Base-by-base conservation (phyloP, 2,329 filamentous ascomycete genomes). In the Scedosporium boydii region DNA sequence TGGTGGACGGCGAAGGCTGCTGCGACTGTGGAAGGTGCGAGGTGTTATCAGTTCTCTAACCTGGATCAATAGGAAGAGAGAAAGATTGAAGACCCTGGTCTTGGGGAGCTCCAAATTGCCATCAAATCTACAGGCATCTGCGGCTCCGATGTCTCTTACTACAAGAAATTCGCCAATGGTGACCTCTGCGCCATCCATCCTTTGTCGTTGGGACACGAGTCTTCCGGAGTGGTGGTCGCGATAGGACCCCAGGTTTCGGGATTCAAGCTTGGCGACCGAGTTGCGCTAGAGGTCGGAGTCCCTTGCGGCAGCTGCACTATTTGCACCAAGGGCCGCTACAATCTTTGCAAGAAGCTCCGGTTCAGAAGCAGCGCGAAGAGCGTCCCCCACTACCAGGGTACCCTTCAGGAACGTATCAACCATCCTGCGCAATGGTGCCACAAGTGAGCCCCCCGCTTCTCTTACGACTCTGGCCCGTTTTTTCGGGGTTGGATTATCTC, bases 141-240 rank as follows among this genome's bases (percentile, higher is more conserved):
- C 71, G 87, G 87, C 62, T 88, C 85, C 6, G 87, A 89, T 72
- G 82, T 88, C 61, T 85, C 84, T 61, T 89, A 89, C 73, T 89
- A 87, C 77, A 87, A 84, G 71, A 87, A 88, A 69, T 88, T 88
- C 69, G 84, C 85, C 73, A 89, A 89, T 69, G 87, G 87, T 56
- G 86, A 88, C 72, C 80, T 89, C 59, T 86, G 86, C 67, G 85
- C 84, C 57, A 86, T 83, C 66, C 80, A 82, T 64, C 87, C 87
- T 29, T 75, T 89, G 38, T 87, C 84, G 4, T 79, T 89, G 3
- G 84, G 84, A n/a, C 82, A 86, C 67, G 83, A 86, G 71, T 84
- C 82, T 61, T 84, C 82, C 0, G 83, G 83, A 4, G 78, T 80
- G n/a, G 80, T 86, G 56, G 80, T 82, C 41, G 79, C 77, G 59